These are phyloP conservation scores for Diaporthe batatas DNA, from an alignment of 2,329 filamentous ascomycete genomes.

Conservation along the genomic window DNA sequence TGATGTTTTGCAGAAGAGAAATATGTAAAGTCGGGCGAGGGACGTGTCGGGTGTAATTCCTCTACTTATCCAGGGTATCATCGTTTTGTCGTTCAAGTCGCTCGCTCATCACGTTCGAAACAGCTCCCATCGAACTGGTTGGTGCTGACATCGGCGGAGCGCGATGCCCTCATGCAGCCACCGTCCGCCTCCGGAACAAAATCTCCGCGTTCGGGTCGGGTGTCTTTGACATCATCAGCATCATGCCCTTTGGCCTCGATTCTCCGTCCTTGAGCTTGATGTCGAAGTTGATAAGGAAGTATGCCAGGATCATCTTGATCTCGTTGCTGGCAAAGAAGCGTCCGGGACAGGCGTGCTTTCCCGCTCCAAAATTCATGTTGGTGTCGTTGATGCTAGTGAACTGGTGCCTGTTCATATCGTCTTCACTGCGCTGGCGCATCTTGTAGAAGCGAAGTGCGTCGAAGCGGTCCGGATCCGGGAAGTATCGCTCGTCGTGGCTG, in stretches of 20 bases:
- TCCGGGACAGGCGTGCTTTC: slow-evolving; percentile 62
- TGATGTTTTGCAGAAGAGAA: not conserved
- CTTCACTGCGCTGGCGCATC: slow-evolving; percentile 54
- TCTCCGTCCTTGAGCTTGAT: slow-evolving; percentile 56
- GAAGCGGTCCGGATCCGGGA: slow-evolving; percentile 57
- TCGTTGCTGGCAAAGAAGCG: slow-evolving; percentile 62
- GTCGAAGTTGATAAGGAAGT: slow-evolving; percentile 59
- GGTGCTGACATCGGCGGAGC: not conserved
- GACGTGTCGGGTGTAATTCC: not conserved
- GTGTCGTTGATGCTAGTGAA: slow-evolving; percentile 58
- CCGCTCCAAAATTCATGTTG: slow-evolving; percentile 62
- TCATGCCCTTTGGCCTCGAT: slow-evolving; percentile 55
- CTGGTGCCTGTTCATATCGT: slow-evolving; percentile 57
- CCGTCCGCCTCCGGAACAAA: slow-evolving; percentile 54
- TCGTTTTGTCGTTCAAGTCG: slow-evolving; percentile 10
- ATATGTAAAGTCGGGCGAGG: not conserved
- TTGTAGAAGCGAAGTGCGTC: slow-evolving; percentile 65
- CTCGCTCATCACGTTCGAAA: slow-evolving; percentile 12
- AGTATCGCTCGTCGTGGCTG: slow-evolving; percentile 57
- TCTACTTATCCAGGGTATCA: slow-evolving; percentile 32
- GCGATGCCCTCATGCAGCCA: slow-evolving; percentile 31
- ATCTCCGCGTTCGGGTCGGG: slow-evolving; percentile 56
- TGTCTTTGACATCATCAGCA: slow-evolving; percentile 57
- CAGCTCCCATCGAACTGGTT: not conserved
- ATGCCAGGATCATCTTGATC: slow-evolving; percentile 60